Evolutionary conservation across 768 basidiomycete genomes (phyloP).

Genomic region (Clitopilus hobsonii): DNA sequence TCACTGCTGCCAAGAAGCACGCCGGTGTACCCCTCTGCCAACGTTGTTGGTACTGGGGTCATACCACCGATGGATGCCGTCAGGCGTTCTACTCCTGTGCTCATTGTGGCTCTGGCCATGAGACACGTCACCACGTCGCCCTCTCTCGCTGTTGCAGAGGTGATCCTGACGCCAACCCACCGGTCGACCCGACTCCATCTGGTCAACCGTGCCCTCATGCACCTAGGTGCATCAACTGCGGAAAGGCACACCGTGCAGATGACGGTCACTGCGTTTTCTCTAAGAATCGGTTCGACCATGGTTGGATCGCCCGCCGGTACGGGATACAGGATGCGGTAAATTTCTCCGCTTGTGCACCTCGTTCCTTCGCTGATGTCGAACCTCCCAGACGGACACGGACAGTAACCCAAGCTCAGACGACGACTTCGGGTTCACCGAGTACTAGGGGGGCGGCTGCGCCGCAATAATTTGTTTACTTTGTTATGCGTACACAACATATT

Average conservation of each 20-base stretch:
- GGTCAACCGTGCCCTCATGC: background rate
- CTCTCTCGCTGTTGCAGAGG: background rate
- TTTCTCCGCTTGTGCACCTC: too few relatives aligned
- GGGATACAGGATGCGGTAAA: too few relatives aligned
- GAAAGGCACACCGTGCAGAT: background rate
- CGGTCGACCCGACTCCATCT: background rate
- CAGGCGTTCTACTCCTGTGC: background rate
- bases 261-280: background rate
- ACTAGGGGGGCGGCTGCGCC: too few relatives aligned
- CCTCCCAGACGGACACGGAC: too few relatives aligned
- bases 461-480: too few relatives aligned
- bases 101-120: too few relatives aligned
- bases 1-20: background rate
- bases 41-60: background rate
- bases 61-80: background rate
- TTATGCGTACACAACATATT: too few relatives aligned
- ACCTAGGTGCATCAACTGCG: conserved; percentile 1
- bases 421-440: too few relatives aligned
- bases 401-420: too few relatives aligned
- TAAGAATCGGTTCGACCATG: background rate
- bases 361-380: too few relatives aligned
- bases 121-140: background rate
- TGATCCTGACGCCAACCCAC: background rate
- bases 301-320: background rate
- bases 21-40: background rate